These are phyloP conservation scores for Phellopilus nigrolimitatus DNA, from an alignment of 1,284 basidiomycete species.

Conservation along the genomic window DNA sequence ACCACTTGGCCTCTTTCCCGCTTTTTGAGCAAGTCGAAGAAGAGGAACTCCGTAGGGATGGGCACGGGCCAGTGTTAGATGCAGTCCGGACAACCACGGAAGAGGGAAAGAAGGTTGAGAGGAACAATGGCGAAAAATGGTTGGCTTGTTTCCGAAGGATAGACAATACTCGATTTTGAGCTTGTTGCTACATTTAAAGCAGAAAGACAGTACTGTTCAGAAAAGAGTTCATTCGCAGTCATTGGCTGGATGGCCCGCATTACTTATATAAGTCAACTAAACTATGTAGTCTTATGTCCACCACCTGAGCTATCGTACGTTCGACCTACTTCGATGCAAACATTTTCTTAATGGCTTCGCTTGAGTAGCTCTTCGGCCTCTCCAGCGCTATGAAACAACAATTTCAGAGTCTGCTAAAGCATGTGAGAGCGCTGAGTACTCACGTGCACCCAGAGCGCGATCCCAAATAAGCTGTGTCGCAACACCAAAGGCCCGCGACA, in stretches of 20 bases:
- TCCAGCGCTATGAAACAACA: constrained; percentile 58
- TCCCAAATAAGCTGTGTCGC: constrained; percentile 92
- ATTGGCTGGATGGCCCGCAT: no score
- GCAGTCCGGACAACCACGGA: constrained; percentile 86
- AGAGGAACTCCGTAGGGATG: constrained; percentile 66
- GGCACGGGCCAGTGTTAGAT: constrained; percentile 70
- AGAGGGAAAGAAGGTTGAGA: constrained; percentile 94
- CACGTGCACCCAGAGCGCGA: constrained; percentile 89
- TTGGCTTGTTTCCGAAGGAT: constrained; percentile 77
- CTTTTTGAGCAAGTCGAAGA: constrained; percentile 81
- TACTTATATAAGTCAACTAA: no score
- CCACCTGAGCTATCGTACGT: no score
- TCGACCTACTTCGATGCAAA: constrained; percentile 38
- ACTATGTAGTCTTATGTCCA: no score
- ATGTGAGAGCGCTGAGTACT: constrained; percentile 31
- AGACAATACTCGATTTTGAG: constrained; percentile 26
- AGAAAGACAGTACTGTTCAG: no score
- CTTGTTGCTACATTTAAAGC: no score
- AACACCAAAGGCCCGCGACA: constrained; percentile 90
- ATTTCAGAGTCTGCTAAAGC: not conserved
- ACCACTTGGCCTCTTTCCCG: constrained; percentile 82
- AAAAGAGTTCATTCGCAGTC: no score
- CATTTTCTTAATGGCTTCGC: constrained; percentile 68
- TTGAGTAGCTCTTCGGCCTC: constrained; percentile 85
- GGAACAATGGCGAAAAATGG: constrained; percentile 89